phyloP scores from a whole-genome alignment of 225 moss, liverwort and hornwort species.

The Pleurozium schreberi region DNA sequence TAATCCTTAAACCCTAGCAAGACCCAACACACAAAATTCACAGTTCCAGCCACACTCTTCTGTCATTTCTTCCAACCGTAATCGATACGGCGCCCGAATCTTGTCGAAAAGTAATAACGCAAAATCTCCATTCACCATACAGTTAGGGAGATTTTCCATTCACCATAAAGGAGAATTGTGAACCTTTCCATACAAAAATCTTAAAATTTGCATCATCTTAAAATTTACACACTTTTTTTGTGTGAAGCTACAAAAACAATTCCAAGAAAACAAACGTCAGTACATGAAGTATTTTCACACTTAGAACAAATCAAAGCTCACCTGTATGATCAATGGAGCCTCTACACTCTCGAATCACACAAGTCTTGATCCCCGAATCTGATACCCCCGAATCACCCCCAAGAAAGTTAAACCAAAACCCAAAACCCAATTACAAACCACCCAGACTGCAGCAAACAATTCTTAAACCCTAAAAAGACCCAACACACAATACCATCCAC shows the following conservation, averaged over 20 bases:
- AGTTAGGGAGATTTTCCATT: neutral
- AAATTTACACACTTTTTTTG: neutral
- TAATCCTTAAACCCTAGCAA: neutral
- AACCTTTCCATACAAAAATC: neutral
- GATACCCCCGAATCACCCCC: neutral
- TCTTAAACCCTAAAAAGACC: neutral
- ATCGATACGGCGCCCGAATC: neutral
- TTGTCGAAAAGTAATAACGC: neutral
- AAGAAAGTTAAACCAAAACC: neutral
- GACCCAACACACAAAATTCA: neutral
- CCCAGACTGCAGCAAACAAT: too few relatives aligned
- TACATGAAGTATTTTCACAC: neutral
- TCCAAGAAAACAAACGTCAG: neutral
- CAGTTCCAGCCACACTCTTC: neutral
- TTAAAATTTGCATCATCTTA: neutral
- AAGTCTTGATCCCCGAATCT: neutral
- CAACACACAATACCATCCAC: neutral
- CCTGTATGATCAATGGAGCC: neutral
- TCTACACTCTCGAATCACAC: neutral
- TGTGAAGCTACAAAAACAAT: neutral
- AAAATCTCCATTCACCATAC: neutral
- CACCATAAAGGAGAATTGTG: neutral
- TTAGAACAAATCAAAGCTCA: neutral
- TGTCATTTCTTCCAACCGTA: neutral
- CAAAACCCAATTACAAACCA: neutral